phyloP scores from a whole-genome alignment of 2,329 filamentous ascomycete genomes.

The Diplodia corticola region DNA sequence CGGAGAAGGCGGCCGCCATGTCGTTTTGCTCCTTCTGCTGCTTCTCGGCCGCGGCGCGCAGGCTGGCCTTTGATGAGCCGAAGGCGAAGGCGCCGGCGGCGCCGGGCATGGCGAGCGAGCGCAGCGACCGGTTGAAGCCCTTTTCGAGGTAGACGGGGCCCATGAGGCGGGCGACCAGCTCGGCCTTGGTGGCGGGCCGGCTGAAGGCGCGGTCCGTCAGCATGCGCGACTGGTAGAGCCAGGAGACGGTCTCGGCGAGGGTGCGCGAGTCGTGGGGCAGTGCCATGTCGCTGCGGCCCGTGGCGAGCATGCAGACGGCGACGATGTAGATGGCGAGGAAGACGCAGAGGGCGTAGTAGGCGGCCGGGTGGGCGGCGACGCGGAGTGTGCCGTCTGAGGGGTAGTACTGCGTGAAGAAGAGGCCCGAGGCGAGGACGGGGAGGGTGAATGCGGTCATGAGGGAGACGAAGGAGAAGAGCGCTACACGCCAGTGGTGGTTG shows the following conservation, averaged over 20 bases:
- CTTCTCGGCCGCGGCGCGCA: constrained; percentile 17
- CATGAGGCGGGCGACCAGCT: constrained; percentile 70
- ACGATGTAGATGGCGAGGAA: constrained; percentile 70
- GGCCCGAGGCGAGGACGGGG: constrained; percentile 67
- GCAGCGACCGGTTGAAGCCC: constrained; percentile 33
- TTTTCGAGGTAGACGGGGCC: constrained; percentile 53
- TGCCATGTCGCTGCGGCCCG: constrained; percentile 59
- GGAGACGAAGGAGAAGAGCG: constrained; percentile 60
- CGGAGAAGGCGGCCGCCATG: constrained; percentile 4
- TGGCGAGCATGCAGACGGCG: constrained; percentile 60
- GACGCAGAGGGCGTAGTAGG: constrained; percentile 71
- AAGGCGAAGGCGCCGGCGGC: constrained; percentile 24
- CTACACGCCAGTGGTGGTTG: constrained; percentile 67
- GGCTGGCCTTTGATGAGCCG: constrained; percentile 24
- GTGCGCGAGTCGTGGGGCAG: constrained; percentile 73
- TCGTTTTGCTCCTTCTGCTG: constrained; percentile 16
- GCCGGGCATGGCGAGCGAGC: constrained; percentile 33
- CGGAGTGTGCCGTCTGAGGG: constrained; percentile 34
- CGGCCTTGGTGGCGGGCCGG: constrained; percentile 63
- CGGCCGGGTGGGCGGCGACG: constrained; percentile 70
- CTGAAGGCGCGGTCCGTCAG: constrained; percentile 72
- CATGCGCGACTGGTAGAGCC: constrained; percentile 71
- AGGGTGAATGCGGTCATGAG: constrained; percentile 59
- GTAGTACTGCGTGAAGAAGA: constrained; percentile 72
- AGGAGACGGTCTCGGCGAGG: constrained; percentile 75